A percentile compares a stretch with the other conserved stretches of the same genome.
phyloP scores from a whole-genome alignment of 2,329 filamentous ascomycete species.

The Zopfia rhizophila region DNA sequence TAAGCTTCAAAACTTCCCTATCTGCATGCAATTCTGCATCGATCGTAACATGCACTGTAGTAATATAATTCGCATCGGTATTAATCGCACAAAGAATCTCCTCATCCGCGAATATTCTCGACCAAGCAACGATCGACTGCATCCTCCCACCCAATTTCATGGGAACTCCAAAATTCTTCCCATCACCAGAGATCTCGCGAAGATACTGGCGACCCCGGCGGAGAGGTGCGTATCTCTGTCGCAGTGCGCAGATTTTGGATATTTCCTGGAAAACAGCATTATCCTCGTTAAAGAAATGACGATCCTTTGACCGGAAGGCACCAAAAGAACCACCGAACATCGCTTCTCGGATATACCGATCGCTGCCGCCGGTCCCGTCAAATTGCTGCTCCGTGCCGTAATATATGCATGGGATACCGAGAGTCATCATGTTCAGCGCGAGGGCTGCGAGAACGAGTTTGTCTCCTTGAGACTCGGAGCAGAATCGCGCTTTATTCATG shows the following conservation, averaged over 20 bases:
- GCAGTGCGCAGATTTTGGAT: conserved; percentile 17
- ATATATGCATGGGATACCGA: conserved; percentile 39
- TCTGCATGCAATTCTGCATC: conserved; percentile 23
- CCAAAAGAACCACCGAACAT: conserved; percentile 37
- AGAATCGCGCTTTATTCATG: conserved; percentile 30
- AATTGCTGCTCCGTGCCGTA: conserved; percentile 37
- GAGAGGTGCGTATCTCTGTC: conserved; percentile 16
- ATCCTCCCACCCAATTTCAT: conserved; percentile 17
- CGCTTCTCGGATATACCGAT: conserved; percentile 35
- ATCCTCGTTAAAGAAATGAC: conserved; percentile 30
- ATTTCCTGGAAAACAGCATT: conserved; percentile 17
- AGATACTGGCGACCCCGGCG: conserved; percentile 29
- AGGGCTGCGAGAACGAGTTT: conserved; percentile 24
- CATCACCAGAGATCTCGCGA: conserved; percentile 27
- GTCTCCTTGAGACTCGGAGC: conserved; percentile 17
- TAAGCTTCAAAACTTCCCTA: conserved; percentile 10
- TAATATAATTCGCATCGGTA: conserved; percentile 21
- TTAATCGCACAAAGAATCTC: conserved; percentile 34
- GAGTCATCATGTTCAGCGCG: conserved; percentile 29
- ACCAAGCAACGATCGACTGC: conserved; percentile 32
- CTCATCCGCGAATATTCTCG: conserved; percentile 27
- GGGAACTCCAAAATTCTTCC: conserved; percentile 23
- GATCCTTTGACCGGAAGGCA: conserved; percentile 28
- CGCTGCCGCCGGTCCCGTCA: conserved; percentile 27
- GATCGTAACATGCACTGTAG: conserved; percentile 26